These are phyloP conservation scores for Trichopus zeylanicus DNA, from an alignment of 116 monocot species.

Conservation along the genomic window DNA sequence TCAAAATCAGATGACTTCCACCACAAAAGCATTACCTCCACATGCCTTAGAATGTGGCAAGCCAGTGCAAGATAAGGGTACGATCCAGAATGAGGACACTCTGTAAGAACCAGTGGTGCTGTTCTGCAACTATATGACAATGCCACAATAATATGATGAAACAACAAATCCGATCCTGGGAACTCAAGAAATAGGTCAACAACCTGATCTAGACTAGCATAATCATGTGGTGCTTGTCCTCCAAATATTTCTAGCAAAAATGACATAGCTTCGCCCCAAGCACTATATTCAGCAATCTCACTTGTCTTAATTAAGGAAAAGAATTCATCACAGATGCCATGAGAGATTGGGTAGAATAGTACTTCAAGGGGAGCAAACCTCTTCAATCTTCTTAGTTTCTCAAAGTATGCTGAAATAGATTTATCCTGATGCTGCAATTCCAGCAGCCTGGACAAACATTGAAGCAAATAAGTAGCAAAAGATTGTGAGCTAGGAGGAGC, in stretches of 20 bases:
- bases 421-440: slow-evolving; percentile 58
- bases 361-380: slow-evolving; percentile 57
- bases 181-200: slow-evolving; percentile 67
- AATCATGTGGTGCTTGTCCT: slow-evolving; percentile 59
- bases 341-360: slow-evolving; percentile 54
- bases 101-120: slow-evolving; percentile 61
- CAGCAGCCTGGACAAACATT: slow-evolving; percentile 62
- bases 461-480: slow-evolving; percentile 51
- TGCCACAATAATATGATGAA: slow-evolving; percentile 52
- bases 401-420: slow-evolving; percentile 52
- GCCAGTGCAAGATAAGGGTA: slow-evolving; percentile 80
- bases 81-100: slow-evolving; percentile 81
- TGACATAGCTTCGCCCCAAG: slow-evolving; percentile 44
- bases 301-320: slow-evolving; percentile 28
- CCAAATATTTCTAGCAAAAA: slow-evolving; percentile 61
- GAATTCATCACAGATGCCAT: slow-evolving; percentile 70
- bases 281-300: slow-evolving; percentile 48
- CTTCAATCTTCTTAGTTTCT: slow-evolving; percentile 70
- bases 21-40: slow-evolving; percentile 70
- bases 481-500: slow-evolving; percentile 37
- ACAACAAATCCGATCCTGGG: slow-evolving; percentile 33
- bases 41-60: slow-evolving; percentile 58
- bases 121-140: slow-evolving; percentile 75
- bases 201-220: slow-evolving; percentile 40
- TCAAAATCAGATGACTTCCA: slow-evolving; percentile 68